Percentiles rank a stretch among this genome's conserved stretches.
Evolutionary conservation across 805 yeast genomes (phyloP).

Genomic region (Zygosaccharomyces kombuchaensis): DNA sequence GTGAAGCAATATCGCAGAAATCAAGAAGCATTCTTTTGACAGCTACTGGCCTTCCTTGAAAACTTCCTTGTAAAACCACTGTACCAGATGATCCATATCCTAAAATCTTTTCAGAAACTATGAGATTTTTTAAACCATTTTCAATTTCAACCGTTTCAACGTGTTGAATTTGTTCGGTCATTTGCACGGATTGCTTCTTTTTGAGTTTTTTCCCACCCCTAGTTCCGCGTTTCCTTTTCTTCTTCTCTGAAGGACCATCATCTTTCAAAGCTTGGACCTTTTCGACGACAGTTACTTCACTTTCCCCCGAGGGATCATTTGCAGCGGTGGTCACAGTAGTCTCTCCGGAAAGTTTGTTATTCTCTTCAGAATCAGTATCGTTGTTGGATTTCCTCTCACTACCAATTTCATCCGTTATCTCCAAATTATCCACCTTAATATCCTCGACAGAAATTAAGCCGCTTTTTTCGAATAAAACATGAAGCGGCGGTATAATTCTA

Average conservation of each 20-base stretch:
- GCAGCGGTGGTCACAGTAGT: not conserved
- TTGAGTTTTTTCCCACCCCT: slow-evolving; percentile 73
- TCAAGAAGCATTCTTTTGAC: slow-evolving; percentile 91
- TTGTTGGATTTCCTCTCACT: not conserved
- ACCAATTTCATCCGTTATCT: not conserved
- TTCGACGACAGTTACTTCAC: slow-evolving; percentile 1
- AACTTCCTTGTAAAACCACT: slow-evolving; percentile 83
- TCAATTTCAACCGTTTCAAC: slow-evolving; percentile 20
- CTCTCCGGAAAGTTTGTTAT: slow-evolving; percentile 1
- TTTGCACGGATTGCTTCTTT: slow-evolving; percentile 12
- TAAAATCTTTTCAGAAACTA: slow-evolving; percentile 66
- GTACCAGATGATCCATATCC: slow-evolving; percentile 98
- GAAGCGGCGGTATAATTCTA: slow-evolving; percentile 34
- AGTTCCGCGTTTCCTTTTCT: slow-evolving; percentile 76
- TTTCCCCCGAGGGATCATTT: slow-evolving; percentile 9
- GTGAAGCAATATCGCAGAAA: slow-evolving; percentile 90
- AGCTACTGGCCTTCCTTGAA: slow-evolving; percentile 92
- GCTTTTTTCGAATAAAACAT: slow-evolving; percentile 30
- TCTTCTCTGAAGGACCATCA: slow-evolving; percentile 18
- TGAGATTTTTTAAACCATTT: slow-evolving; percentile 45
- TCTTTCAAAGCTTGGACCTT: not conserved
- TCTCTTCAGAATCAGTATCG: not conserved
- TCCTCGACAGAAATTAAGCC: slow-evolving; percentile 33
- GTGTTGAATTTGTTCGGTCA: slow-evolving; percentile 5
- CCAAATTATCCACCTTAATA: slow-evolving; percentile 9